Evolutionary conservation across 1,284 basidiomycete genomes (phyloP), one percentile per base, ranked within the genome.

Genomic region (Wallemia mellicola): DNA sequence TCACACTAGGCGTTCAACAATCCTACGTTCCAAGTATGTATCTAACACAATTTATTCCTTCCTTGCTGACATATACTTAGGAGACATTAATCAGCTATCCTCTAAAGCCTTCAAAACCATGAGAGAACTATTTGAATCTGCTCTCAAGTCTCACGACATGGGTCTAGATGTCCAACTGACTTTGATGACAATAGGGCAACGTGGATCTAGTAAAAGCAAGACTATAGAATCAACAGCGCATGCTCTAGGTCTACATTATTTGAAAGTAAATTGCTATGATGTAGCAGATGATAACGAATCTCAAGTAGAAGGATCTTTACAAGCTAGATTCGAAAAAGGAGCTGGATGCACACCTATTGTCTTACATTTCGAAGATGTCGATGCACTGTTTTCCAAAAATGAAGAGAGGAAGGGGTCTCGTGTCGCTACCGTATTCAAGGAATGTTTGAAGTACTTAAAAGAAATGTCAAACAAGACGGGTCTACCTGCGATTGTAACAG

Each of bases 201-300:
- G 14, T 11, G 19, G 38, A 11, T 48, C 38, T n/a, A n/a, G n/a
- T n/a, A n/a, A n/a, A n/a, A n/a, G n/a, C 28, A 17, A 30, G 22
- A n/a, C 38, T 48, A 5, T 48, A 22, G 5, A 48, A 11, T 7
- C 38, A 17, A n/a, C n/a, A 3, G 14, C 38, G 9, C 5, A 3
- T 3, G 38, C 38, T 17, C 19, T 48, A 11, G 38, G 38, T 2
- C 22, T 48, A 22, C 38, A 48, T n/a, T 22, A 48, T n/a, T n/a
- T 56, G 7, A 60, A 88, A 86, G 73, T 92, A 54, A 81, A 92
- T 63, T 91, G 86, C 68, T 95, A 81, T 66, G 80, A 86, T 61
- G 68, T 92, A 15, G 67, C 92, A 14, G 83, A 81, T 1, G 91
- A 96, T 61, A 83, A 77, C 27, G 79, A 83, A 58, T 72, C 75